These are phyloP conservation scores for Parsonsia alboflavescens DNA, from an alignment of 257 asterid genomes.

Conservation along the genomic window DNA sequence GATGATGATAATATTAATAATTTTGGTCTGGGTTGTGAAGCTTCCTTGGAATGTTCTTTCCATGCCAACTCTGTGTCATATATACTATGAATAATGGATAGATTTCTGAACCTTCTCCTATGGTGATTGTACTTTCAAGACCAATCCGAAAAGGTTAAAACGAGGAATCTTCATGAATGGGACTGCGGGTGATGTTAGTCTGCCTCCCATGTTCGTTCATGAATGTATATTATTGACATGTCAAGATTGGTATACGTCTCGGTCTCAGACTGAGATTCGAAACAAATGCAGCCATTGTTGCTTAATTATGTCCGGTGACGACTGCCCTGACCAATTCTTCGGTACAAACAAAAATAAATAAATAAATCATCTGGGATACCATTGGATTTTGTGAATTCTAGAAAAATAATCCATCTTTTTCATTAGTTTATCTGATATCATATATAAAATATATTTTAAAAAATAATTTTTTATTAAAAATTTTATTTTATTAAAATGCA, in stretches of 20 bases:
- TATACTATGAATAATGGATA: background rate
- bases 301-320: too few species aligned
- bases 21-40: background rate
- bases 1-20: too few species aligned
- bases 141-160: background rate
- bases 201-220: background rate
- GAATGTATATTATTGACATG: background rate
- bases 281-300: too few species aligned
- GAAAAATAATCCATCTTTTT: too few species aligned
- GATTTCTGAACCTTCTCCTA: background rate
- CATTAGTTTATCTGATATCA: too few species aligned
- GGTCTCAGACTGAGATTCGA: background rate
- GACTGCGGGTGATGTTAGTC: background rate
- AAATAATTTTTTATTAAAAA: too few species aligned
- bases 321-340: too few species aligned
- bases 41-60: background rate
- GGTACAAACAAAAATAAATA: too few species aligned
- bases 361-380: too few species aligned
- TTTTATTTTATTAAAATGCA: too few species aligned
- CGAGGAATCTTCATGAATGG: background rate
- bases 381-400: too few species aligned
- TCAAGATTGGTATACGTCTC: background rate
- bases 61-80: background rate
- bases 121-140: background rate
- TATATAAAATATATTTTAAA: too few species aligned